phyloP scores from a whole-genome alignment of 139 green algal genomes.

The Monoraphidium neglectum region DNA sequence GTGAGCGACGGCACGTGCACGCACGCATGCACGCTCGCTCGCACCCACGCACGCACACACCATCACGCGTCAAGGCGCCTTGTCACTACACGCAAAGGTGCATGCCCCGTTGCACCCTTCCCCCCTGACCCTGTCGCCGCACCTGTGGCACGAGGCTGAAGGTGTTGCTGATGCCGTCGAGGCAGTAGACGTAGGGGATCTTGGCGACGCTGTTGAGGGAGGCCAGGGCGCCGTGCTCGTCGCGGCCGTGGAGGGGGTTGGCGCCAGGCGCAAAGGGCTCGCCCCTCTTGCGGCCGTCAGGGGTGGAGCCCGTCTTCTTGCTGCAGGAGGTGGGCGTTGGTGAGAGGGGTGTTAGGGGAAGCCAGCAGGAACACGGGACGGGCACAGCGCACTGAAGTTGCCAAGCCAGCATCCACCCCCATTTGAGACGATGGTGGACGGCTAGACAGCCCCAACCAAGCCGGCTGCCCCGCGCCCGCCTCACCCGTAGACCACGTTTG shows the following conservation, averaged over 20 bases:
- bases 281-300: constrained; percentile 71
- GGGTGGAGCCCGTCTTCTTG: constrained; percentile 60
- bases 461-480: too few relatives aligned
- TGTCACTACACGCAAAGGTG: constrained; percentile 22
- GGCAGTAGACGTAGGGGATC: constrained; percentile 52
- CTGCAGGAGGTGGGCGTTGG: too few relatives aligned
- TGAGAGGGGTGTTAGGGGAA: too few relatives aligned
- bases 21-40: too few relatives aligned
- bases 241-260: constrained; percentile 73
- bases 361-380: neutral
- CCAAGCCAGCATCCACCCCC: neutral
- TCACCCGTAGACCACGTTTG: constrained; percentile 77
- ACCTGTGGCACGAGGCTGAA: constrained; percentile 69
- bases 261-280: constrained; percentile 67
- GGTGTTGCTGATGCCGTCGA: constrained; percentile 80
- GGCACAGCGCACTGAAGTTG: neutral
- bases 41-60: neutral
- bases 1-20: too few relatives aligned
- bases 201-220: constrained; percentile 58
- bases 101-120: neutral
- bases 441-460: too few relatives aligned
- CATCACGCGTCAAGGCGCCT: neutral
- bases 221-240: constrained; percentile 65
- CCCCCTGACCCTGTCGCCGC: neutral
- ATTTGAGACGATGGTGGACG: too few relatives aligned